Evolutionary conservation across 2,329 filamentous ascomycete genomes (phyloP), one percentile per base, ranked within the genome.

Genomic region (Hypoxylon sp.): DNA sequence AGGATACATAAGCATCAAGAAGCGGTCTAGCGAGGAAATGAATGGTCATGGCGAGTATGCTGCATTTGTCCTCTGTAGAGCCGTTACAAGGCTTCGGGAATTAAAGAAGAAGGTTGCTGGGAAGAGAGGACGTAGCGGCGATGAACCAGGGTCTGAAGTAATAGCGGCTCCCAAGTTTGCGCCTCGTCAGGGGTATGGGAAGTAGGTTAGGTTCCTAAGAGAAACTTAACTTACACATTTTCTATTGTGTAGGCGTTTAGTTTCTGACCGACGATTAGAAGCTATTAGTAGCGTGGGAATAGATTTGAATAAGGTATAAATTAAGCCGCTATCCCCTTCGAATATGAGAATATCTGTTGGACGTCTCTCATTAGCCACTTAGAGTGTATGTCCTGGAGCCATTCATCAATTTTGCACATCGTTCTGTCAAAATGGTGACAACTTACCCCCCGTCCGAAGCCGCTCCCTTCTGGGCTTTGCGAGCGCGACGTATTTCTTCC

Each of bases 401-500:
- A 1, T 3, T 11, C n/a, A 3, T 19, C 9, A 44, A 44, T 1
- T 44, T 22, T 8, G 19, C 17, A 44, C 4, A 44, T 22, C 22
- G 5, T n/a, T 24, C 31, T 37, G 3, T 19, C n/a, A 19, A 13
- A 33, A 52, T 52, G 50, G 3, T 5, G 17, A 22, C 19, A 33
- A 9, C 10, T 10, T 3, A 11, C 10, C 17, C 3, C 0, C 1
- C n/a, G 3, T 31, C 6, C 9, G 9, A 35, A 10, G 22, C 19
- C 19, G 24, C 37, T 26, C 26, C n/a, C 24, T 22, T 50, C 10
- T 44, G 39, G 39, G 39, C 39, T 44, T n/a, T 44, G 39, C 39
- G 39, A 22, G 17, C 8, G 11, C 39, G 39, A 22, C 39, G 39
- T 3, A 44, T 67, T 19, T 44, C 55, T 6, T 44, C 66, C 8